A percentile compares a stretch with the other conserved stretches of the same genome.
Conservation (phyloP, 2,329 filamentous ascomycete species). For the Rhexocercosporidium sp. region DNA sequence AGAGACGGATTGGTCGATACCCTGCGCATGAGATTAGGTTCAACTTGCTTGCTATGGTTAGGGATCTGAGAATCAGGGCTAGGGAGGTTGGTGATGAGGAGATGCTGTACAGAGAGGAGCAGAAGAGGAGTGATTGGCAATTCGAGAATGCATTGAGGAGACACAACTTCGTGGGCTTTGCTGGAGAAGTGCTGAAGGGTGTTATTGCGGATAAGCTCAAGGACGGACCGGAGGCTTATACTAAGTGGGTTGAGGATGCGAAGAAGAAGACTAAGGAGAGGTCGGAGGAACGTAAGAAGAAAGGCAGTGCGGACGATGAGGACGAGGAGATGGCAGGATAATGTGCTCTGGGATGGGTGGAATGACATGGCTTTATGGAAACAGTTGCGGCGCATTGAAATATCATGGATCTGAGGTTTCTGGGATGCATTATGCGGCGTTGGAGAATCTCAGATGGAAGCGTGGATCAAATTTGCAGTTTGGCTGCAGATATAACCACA, state of each 20-base stretch:
- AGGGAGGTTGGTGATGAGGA: conserved; percentile 83
- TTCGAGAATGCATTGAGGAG: conserved; percentile 93
- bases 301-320: conserved; percentile 31
- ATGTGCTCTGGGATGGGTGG: conserved; percentile 11
- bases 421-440: conserved; percentile 20
- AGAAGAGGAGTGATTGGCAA: conserved; percentile 84
- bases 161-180: conserved; percentile 97
- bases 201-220: conserved; percentile 78
- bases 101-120: conserved; percentile 77
- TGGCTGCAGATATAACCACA: neutral
- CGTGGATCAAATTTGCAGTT: neutral
- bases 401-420: conserved; percentile 15
- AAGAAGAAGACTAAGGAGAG: conserved; percentile 58
- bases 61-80: conserved; percentile 79
- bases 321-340: conserved; percentile 42
- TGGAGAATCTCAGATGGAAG: conserved; percentile 8
- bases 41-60: conserved; percentile 91
- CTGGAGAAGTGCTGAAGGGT: conserved; percentile 86
- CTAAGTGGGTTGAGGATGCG: conserved; percentile 74
- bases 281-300: conserved; percentile 37
- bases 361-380: neutral
- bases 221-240: conserved; percentile 69
- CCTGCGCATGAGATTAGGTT: conserved; percentile 89
- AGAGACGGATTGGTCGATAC: conserved; percentile 83
- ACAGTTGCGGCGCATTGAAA: conserved; percentile 21